Evolutionary conservation across 2,329 filamentous ascomycete species (phyloP), one percentile per base, ranked within the genome.

Genomic region (Venturiaceae sp.): DNA sequence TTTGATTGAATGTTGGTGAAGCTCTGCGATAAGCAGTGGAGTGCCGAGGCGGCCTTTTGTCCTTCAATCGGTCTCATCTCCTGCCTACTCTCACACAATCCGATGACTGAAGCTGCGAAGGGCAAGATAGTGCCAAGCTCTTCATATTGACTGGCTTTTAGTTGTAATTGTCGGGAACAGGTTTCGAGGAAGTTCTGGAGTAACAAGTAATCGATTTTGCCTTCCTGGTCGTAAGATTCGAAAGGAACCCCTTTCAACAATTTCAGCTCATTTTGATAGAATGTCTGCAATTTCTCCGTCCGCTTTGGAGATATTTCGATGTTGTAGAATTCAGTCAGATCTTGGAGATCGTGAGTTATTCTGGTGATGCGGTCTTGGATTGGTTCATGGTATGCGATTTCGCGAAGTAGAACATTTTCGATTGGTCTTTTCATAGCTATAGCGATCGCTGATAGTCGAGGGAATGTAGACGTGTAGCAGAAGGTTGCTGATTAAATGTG

Each of bases 241-340:
- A 79, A 79, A 0, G 66, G 62, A 6, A 66, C 62, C 2, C 64
- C 59, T 5, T 66, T 63, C 9, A 80, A 66, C 6, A 64, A 66
- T 1, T 66, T 63, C 0, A 80, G 69, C 60, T 82, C 75, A 0
- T 72, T 63, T 0, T 64, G 57, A 60, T 75, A 76, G 63, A 75
- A 83, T 13, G 65, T 60, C 1, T 69, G 60, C 0, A 83, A 63
- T 1, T 73, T 72, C 4, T 66, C 53, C 53, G 71, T 68, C 0
- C 79, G 72, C 1, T 65, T 66, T 0, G 69, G 63, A 0, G 80
- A 81, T 39, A 77, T 72, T 0, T 67, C 67, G 60, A 82, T 74
- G 55, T 74, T 76, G 67, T 81, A 80, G 63, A 79, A 82, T 1
- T 65, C 66, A 8, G 73, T 65, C 2, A 83, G 67, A n/a, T 80